Conservation (phyloP, 1,139 yeast species). For the Yamadazyma conglobata region DNA sequence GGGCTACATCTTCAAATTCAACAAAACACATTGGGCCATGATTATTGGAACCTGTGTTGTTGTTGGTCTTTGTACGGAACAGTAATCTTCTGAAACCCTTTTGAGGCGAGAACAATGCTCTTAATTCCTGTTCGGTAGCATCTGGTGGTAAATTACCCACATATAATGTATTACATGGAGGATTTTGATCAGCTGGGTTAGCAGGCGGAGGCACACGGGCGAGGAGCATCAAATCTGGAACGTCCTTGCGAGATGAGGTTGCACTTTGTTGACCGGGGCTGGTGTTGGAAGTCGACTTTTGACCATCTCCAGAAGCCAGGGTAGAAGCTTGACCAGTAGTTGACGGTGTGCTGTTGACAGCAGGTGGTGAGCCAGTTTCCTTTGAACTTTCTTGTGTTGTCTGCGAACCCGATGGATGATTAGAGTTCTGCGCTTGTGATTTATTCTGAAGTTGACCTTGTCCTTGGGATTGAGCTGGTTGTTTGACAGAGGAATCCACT, state of each 20-base stretch:
- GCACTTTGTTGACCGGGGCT: conserved; percentile 16
- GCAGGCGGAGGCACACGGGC: conserved; percentile 94
- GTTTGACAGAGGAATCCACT: background rate
- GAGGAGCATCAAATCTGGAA: conserved; percentile 70
- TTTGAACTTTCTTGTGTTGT: background rate
- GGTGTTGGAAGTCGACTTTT: conserved; percentile 9
- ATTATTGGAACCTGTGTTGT: conserved; percentile 38
- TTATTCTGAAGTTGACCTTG: conserved; percentile 7
- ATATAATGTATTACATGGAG: conserved; percentile 94
- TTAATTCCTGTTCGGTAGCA: conserved; percentile 89
- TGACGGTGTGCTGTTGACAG: background rate
- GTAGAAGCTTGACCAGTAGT: no score
- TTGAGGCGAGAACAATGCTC: conserved; percentile 83
- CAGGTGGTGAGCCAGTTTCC: background rate
- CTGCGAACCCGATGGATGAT: background rate
- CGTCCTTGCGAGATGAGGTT: conserved; percentile 27
- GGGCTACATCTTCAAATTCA: conserved; percentile 93
- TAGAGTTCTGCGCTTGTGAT: conserved; percentile 5
- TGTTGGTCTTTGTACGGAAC: conserved; percentile 68
- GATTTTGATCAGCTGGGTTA: conserved; percentile 98
- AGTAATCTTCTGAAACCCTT: conserved; percentile 90
- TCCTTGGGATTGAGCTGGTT: conserved; percentile 1
- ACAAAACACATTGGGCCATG: conserved; percentile 99
- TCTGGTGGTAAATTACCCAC: conserved; percentile 98
- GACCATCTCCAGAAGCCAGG: conserved; percentile 13